Base-by-base conservation (phyloP, 2,329 filamentous ascomycete species). In the Neobulgaria alba region DNA sequence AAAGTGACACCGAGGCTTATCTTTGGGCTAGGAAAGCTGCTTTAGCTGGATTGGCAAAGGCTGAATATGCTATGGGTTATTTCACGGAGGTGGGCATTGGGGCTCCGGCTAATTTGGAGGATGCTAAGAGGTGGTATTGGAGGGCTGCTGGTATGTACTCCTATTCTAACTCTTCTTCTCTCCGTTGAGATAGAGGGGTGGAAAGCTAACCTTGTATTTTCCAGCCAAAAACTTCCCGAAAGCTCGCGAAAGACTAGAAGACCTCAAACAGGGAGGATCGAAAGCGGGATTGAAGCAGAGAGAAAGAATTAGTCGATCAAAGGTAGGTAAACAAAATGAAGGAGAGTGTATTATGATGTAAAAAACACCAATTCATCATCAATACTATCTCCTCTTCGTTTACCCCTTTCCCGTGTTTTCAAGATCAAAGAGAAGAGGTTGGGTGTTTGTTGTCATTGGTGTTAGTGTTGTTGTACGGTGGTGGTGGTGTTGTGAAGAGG, bases 111-210 rank as follows among this genome's bases (percentile, higher is more conserved):
- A 93, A 90, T 60, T 57, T 95, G 54, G 92, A 98, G 56, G 92
- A 96, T 65, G 92, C 90, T 16, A 95, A 94, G 71, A 77, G 88
- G 54, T 98, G 92, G 92, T 98, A 98, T 66, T 95, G 89, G 75
- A 75, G 90, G 61, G 89, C 92, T 64, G 92, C 92, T 60, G 85
- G 90, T 95, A 72, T 78, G 87, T 79, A 45, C 43, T 16, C 15
- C 43, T 43, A 31, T 23, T 14, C 29, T 15, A 20, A 33, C n/a
- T 2, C 15, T 21, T 18, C 5, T 29, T 5, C 5, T 30, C 21
- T 32, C 15, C 2, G 7, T 12, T 3, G 3, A 32, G 10, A 31
- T 10, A 15, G 4, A 12, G 10, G 12, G 26, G 18, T 17, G 17
- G 9, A 16, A 18, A 30, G 33, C 46, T 48, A 37, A 48, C 23